These are phyloP conservation scores for Musa itinerans DNA, from an alignment of 176 grass and related monocot species.

Conservation along the genomic window DNA sequence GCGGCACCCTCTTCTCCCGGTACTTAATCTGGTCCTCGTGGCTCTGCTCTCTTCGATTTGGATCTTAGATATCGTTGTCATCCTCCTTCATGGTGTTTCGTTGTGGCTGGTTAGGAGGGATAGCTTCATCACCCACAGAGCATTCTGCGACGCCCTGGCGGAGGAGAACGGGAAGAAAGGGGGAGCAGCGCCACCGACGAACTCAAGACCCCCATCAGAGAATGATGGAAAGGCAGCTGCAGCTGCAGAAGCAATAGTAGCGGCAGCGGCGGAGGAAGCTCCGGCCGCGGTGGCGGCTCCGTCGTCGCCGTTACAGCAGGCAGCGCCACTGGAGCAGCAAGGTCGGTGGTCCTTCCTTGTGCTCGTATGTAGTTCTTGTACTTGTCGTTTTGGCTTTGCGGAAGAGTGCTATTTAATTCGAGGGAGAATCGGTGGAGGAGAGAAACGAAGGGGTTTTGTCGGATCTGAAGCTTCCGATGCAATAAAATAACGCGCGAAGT, in stretches of 20 bases:
- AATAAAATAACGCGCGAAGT: slow-evolving; percentile 1
- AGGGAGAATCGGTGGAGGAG: too few species aligned
- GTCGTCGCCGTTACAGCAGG: background rate
- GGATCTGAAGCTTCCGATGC: slow-evolving; percentile 8
- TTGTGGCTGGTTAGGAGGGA: slow-evolving; percentile 52
- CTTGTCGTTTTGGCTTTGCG: too few species aligned
- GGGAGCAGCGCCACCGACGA: background rate
- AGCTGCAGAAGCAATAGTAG: background rate
- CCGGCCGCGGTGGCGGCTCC: background rate
- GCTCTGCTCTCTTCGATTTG: background rate
- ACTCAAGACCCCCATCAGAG: background rate
- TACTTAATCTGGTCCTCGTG: background rate
- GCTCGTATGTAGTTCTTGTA: too few species aligned
- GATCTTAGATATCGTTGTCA: background rate
- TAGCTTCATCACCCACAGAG: slow-evolving; percentile 98
- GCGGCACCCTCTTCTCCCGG: slow-evolving; percentile 21
- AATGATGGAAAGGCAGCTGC: slow-evolving; percentile 21
- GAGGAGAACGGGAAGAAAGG: slow-evolving; percentile 79
- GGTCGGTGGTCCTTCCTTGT: too few species aligned
- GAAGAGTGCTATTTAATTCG: too few species aligned
- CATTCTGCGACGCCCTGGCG: slow-evolving; percentile 91
- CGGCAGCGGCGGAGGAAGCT: background rate
- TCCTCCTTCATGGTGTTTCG: background rate
- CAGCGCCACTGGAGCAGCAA: too few species aligned
- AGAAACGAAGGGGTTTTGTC: slow-evolving; percentile 13